Base-by-base conservation (phyloP, 1,139 yeast species). In the Kodamaea plutei region DNA sequence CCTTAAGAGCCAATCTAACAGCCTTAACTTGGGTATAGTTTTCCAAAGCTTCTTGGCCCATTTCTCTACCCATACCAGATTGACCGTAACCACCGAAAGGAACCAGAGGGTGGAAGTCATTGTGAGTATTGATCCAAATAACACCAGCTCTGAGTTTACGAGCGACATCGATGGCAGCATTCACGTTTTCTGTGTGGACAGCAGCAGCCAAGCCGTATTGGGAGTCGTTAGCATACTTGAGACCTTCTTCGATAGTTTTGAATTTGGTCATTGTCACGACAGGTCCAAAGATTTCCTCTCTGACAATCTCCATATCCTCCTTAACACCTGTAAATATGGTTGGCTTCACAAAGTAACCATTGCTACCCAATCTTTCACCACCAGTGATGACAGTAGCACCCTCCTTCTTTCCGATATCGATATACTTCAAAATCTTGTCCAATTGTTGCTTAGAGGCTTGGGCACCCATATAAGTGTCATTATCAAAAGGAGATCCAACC, bases 21-120 rank as follows among this genome's bases (percentile, higher is more conserved):
- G 93, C 84, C 74, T 84, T 84, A 50, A 67, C 66, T 65, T 84
- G 91, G 41, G 84, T 75, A 72, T 85, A 85, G 74, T 80, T 82
- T 47, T 80, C 84, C 49, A 85, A 73, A 33, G 88, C 93, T 57
- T 82, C 88, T 43, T 67, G 69, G 59, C 95, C 95, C 80, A 85
- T 78, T 71, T 85, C 95, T 67, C 94, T 82, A 54, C 95, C 95
- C 56, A 83, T 76, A 64, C 95, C 95, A 38, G 93, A 82, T 62
- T 80, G 77, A 56, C 81, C 80, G 75, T 66, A 84, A 45, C 95
- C 95, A 54, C 95, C 95, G 52, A 81, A 81, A 58, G 89, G 88
- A 55, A 84, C 81, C 61, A 75, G 71, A 47, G 74, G 76, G 63
- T 84, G 84, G 79, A 84, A 79, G 51, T 80, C 85, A 60, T 85